Evolutionary conservation across 202 grass and related monocot species (phyloP).

Genomic region (Digitaria exilis): DNA sequence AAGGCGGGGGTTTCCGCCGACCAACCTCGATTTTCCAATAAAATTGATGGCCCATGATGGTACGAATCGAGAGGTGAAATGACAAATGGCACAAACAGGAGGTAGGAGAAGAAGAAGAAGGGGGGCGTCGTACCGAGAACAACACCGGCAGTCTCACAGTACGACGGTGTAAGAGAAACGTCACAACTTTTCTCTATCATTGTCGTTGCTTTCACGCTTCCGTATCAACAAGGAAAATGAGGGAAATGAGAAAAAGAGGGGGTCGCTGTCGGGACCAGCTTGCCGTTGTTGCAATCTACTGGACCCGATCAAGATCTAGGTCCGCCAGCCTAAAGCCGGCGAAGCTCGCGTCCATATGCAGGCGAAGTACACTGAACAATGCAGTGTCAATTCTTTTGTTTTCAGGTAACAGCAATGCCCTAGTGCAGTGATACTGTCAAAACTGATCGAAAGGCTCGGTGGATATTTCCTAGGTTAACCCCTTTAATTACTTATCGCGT

Average conservation of each 20-base stretch:
- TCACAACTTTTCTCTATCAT: background rate
- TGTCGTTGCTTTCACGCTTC: constrained; percentile 19
- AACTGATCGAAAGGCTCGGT: background rate
- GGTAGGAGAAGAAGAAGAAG: background rate
- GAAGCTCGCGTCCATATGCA: background rate
- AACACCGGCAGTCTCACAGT: background rate
- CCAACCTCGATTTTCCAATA: constrained; percentile 9
- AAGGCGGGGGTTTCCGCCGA: background rate
- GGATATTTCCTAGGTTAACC: background rate
- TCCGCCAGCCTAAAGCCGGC: constrained; percentile 7
- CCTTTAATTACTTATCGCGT: background rate
- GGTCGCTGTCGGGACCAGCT: constrained; percentile 36
- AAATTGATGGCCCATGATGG: background rate
- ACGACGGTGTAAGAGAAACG: background rate
- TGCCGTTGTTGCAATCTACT: constrained; percentile 24
- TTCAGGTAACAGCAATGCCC: background rate
- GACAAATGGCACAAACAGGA: background rate
- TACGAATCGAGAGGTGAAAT: background rate
- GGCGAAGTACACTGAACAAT: background rate
- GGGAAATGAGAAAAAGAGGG: background rate
- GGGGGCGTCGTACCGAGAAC: background rate
- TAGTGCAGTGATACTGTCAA: background rate
- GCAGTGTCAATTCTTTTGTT: background rate
- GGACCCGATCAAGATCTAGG: constrained; percentile 24
- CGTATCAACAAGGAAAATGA: background rate